Evolutionary conservation across 176 grass and related monocot species (phyloP), one percentile per base, ranked within the genome.

Genomic region (Leersia perrieri): DNA sequence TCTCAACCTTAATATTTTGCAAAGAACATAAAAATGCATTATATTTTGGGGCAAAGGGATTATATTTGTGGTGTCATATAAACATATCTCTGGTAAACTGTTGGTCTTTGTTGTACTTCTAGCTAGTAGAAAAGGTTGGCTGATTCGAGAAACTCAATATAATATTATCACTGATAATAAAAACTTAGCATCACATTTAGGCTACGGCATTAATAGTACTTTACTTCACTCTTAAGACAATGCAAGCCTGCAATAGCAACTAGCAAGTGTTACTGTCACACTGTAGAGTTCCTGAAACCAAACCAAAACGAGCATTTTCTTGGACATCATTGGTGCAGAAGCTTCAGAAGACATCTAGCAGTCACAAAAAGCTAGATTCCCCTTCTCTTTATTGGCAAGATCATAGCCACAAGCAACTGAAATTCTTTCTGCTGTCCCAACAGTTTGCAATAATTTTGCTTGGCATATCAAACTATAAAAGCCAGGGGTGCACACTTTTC

Each of bases 331-430:
- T 31, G 15, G 4, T 32, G 70, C 20, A 49, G 67, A 42, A 60
- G 51, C 34, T 41, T 70, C 66, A 60, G 36, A 70, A 71, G 66
- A 58, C 22, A 71, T 45, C 40, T 11, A 45, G 47, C n/a, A 41
- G 27, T 33, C 34, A 27, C 33, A 38, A 38, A 81, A 87, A 87
- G 72, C 33, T 30, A 40, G 64, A 71, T 14, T 14, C 60, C 33
- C 71, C 62, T 80, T 13, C 62, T 36, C 63, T 87, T 72, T 65
- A 77, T 23, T 2, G 32, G 85, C 39, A 89, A 81, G 58, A 62
- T 44, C 33, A 81, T 77, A 26, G 33, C 41, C 65, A 20, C 25
- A 85, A 82, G 87, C 72, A 89, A 66, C 58, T 23, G 34, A 72
- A 81, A 70, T 65, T 75, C 40, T 53, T 53, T 53, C 18, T n/a